A percentile compares a stretch with the other conserved stretches of the same genome.
Evolutionary conservation across 2,329 filamentous ascomycete genomes (phyloP).

Genomic region (Neonectria ditissima): DNA sequence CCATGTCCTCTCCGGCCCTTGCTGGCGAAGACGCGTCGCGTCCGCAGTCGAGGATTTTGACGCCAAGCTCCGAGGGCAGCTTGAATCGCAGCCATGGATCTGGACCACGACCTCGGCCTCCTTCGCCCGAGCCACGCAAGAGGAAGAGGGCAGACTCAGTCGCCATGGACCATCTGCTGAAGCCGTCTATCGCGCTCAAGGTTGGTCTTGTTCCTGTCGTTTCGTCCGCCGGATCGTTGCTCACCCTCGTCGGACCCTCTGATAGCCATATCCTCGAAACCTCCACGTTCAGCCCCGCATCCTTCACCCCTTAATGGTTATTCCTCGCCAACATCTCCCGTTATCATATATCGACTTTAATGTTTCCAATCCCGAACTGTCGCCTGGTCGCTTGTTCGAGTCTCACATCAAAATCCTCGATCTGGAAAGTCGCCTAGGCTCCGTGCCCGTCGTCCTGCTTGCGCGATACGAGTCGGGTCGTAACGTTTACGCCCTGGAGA

Average conservation of each 20-base stretch:
- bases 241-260: conserved; percentile 15
- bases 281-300: conserved; percentile 65
- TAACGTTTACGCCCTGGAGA: conserved; percentile 73
- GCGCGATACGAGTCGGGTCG: conserved; percentile 68
- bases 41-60: conserved; percentile 56
- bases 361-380: conserved; percentile 61
- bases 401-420: conserved; percentile 73
- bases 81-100: conserved; percentile 51
- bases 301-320: conserved; percentile 70
- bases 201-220: conserved; percentile 47
- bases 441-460: conserved; percentile 68
- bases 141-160: conserved; percentile 52
- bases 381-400: conserved; percentile 68
- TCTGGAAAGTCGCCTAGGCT: conserved; percentile 69
- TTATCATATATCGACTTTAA: conserved; percentile 72
- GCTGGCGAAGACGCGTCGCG: conserved; percentile 63
- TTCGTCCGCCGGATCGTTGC: neutral
- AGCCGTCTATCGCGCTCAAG: conserved; percentile 64
- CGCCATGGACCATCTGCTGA: conserved; percentile 65
- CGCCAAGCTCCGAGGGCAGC: conserved; percentile 54
- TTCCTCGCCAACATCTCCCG: conserved; percentile 70
- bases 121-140: conserved; percentile 47
- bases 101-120: conserved; percentile 2
- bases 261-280: conserved; percentile 67
- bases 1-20: conserved; percentile 51